Percentiles rank a stretch among this genome's conserved stretches.
phyloP scores from a whole-genome alignment of 2,329 filamentous ascomycete genomes.

The Raffaelea deltoideospora region DNA sequence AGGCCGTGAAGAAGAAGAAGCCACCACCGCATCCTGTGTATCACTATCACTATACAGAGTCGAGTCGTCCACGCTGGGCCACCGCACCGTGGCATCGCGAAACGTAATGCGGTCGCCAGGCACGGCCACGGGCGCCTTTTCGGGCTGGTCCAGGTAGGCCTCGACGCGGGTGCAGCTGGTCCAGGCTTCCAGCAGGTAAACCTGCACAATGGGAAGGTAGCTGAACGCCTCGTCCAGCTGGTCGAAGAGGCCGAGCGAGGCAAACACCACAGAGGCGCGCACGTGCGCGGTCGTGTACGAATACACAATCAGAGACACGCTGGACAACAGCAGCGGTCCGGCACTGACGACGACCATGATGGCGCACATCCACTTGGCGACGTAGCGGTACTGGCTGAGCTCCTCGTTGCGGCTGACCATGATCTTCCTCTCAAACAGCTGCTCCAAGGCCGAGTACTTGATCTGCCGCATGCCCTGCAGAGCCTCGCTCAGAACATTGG shows the following conservation, averaged over 20 bases:
- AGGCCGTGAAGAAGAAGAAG: neutral
- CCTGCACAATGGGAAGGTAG: constrained; percentile 17
- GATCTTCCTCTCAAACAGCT: constrained; percentile 19
- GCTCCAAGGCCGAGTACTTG: constrained; percentile 21
- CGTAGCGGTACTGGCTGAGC: constrained; percentile 18
- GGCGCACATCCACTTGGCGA: constrained; percentile 15
- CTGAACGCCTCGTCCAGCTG: constrained; percentile 19
- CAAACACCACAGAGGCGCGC: constrained; percentile 20
- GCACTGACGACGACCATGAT: constrained; percentile 17
- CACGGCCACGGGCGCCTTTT: constrained; percentile 14
- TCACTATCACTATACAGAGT: constrained; percentile 2
- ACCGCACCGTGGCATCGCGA: constrained; percentile 17
- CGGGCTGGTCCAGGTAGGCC: constrained; percentile 17
- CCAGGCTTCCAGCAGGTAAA: constrained; percentile 20
- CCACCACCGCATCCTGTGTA: neutral
- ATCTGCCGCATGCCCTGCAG: constrained; percentile 23
- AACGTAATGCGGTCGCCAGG: constrained; percentile 14
- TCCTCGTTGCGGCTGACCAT: constrained; percentile 19
- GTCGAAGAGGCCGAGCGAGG: constrained; percentile 19
- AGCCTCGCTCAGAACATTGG: constrained; percentile 19
- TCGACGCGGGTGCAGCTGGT: constrained; percentile 19
- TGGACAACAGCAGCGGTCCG: constrained; percentile 18
- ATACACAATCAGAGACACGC: constrained; percentile 17
- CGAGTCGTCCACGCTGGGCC: constrained; percentile 17
- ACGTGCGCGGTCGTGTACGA: constrained; percentile 17